Conservation (phyloP, 768 basidiomycete genomes). For the Xerocomellus dryophilus region DNA sequence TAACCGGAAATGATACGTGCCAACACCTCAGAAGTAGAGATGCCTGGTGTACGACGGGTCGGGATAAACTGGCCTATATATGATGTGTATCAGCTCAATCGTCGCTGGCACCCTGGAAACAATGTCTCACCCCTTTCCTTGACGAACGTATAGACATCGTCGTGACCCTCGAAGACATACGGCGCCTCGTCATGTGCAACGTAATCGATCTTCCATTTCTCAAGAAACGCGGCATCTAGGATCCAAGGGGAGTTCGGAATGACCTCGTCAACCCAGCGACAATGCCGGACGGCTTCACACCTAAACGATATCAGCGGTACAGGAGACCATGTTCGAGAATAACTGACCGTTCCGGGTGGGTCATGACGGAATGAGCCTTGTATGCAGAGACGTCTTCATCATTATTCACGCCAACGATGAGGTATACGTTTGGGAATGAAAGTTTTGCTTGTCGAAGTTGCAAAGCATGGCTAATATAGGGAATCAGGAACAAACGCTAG, state of each 20-base stretch:
- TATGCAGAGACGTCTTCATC: constrained; percentile 76
- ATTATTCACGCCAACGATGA: constrained; percentile 90
- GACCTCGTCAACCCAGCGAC: constrained; percentile 95
- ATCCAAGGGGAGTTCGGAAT: constrained; percentile 91
- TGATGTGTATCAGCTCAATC: not conserved
- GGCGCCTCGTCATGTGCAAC: constrained; percentile 95
- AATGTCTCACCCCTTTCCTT: constrained; percentile 71
- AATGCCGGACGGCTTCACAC: constrained; percentile 90
- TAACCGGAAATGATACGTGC: constrained; percentile 91
- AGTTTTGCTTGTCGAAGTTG: constrained; percentile 96
- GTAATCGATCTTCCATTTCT: constrained; percentile 89
- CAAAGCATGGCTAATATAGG: constrained; percentile 70
- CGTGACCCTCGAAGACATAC: constrained; percentile 72
- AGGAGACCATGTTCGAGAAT: not conserved
- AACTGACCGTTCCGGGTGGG: constrained; percentile 75
- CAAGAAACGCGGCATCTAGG: constrained; percentile 75
- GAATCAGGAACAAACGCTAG: constrained; percentile 4
- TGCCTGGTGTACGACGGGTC: constrained; percentile 89
- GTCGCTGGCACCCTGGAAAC: not conserved
- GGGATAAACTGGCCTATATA: constrained; percentile 86
- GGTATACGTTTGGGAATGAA: constrained; percentile 84
- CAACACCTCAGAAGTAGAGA: constrained; percentile 90
- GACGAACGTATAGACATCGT: constrained; percentile 81
- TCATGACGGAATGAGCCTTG: constrained; percentile 86
- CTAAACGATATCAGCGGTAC: constrained; percentile 37